phyloP scores from a whole-genome alignment of 352 stramenopile species.

The Pythium sukuiense region DNA sequence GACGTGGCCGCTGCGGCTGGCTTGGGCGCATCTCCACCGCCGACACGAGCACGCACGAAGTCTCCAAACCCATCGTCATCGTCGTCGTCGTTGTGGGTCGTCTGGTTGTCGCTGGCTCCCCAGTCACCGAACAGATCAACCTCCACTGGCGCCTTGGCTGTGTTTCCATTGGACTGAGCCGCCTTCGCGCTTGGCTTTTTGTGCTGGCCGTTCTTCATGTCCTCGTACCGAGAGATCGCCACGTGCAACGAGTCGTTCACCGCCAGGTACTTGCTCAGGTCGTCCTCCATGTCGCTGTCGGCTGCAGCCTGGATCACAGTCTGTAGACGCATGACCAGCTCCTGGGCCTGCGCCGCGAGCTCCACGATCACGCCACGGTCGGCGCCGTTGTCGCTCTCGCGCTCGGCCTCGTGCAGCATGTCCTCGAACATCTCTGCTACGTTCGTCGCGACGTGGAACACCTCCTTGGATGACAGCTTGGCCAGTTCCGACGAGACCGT shows the following conservation, averaged over 20 bases:
- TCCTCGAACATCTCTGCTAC: constrained; percentile 83
- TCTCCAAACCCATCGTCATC: constrained; percentile 64
- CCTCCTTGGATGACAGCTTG: constrained; percentile 53
- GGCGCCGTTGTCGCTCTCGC: constrained; percentile 42
- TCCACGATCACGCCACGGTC: constrained; percentile 70
- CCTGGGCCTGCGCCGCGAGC: constrained; percentile 53
- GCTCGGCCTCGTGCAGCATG: constrained; percentile 72
- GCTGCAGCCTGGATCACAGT: constrained; percentile 62
- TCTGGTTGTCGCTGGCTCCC: constrained; percentile 21
- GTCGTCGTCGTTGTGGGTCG: constrained; percentile 31
- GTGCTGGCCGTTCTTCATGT: constrained; percentile 29
- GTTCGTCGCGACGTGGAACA: constrained; percentile 66
- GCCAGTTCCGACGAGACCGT: constrained; percentile 33
- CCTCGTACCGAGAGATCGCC: constrained; percentile 61
- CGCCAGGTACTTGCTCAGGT: constrained; percentile 60
- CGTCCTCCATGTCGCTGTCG: constrained; percentile 49
- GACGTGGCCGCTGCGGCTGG: constrained; percentile 6
- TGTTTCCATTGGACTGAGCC: constrained; percentile 5
- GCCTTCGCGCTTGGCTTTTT: constrained; percentile 20
- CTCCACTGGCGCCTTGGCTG: constrained; percentile 16
- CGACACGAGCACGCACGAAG: constrained; percentile 49
- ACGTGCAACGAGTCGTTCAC: constrained; percentile 70
- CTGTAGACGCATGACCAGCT: constrained; percentile 66
- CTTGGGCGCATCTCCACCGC: constrained; percentile 31
- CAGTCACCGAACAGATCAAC: constrained; percentile 14